A percentile compares a stretch with the other conserved stretches of the same genome.
phyloP scores from a whole-genome alignment of 208 protist species.

The Crithidia mellificae region DNA sequence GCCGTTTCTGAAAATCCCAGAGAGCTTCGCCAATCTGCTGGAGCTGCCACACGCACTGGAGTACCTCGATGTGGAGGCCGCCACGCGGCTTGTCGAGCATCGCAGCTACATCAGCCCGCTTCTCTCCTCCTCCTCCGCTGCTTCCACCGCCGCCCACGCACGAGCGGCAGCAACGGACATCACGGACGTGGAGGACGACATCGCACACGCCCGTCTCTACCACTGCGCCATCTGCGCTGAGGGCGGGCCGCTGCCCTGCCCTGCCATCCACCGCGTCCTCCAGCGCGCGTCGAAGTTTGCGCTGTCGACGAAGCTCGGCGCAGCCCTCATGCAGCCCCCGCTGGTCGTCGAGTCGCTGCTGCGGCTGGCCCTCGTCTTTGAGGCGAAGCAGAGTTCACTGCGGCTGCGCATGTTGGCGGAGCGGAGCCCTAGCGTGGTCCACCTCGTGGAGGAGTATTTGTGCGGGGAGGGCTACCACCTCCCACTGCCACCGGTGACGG shows the following conservation, averaged over 20 bases:
- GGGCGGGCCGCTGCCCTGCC: conserved; percentile 48
- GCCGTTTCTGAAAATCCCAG: conserved; percentile 51
- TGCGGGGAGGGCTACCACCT: conserved; percentile 85
- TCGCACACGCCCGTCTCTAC: conserved; percentile 22
- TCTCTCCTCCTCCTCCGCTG: conserved; percentile 17
- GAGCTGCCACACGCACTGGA: conserved; percentile 45
- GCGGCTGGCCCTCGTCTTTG: conserved; percentile 76
- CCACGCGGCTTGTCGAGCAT: conserved; percentile 34
- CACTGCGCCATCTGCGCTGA: conserved; percentile 38
- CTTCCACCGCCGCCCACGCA: background rate
- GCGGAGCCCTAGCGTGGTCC: conserved; percentile 53
- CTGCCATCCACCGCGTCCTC: conserved; percentile 33
- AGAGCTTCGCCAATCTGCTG: conserved; percentile 41
- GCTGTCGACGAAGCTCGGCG: conserved; percentile 42
- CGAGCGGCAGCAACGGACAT: background rate
- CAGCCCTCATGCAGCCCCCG: conserved; percentile 62
- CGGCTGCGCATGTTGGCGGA: conserved; percentile 77
- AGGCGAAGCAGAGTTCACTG: conserved; percentile 77
- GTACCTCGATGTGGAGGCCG: conserved; percentile 55
- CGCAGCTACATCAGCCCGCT: conserved; percentile 26
- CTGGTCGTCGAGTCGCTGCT: conserved; percentile 72
- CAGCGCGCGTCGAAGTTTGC: conserved; percentile 33
- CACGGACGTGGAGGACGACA: conserved; percentile 2
- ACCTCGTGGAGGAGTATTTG: conserved; percentile 68
- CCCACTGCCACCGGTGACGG: conserved; percentile 65